Evolutionary conservation across 495 filamentous ascomycete genomes (phyloP), one percentile per base, ranked within the genome.

Genomic region (Extremus antarcticus): DNA sequence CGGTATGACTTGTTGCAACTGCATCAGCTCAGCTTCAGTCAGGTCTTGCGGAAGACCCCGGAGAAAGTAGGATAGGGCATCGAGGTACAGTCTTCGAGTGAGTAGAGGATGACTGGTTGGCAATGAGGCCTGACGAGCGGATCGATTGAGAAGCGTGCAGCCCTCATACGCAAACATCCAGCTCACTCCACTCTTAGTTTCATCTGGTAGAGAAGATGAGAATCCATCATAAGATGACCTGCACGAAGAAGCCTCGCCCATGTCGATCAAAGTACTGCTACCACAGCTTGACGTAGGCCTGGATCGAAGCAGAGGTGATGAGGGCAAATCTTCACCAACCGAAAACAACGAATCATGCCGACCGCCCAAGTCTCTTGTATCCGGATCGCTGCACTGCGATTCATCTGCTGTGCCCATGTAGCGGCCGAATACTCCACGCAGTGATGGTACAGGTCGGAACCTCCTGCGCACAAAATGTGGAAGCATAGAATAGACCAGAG

Each of bases 11-110:
- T 35, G 29, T 13, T 35, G 29, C 7, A 35, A 13, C 13, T 35
- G 29, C 29, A 35, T 7, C 4, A 35, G 7, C 29, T 35, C 29
- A 35, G 4, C 29, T 35, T 64, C 59, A 2, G 73, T 78, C 13
- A 90, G 64, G 53, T 86, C 73, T 0, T 62, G 47, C 0, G 87
- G 86, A 0, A 90, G 72, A 0, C 78, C 85, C 48, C 77, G 76
- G 1, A 88, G 75, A 2, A 89, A 71, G 63, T 87, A 87, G 7
- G 76, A 71, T 7, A 86, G 52, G 41, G 81, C 78, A 61, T 82
- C 76, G 22, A 90, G 70, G 64, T 86, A 89, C 0, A 86, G 72
- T 17, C 79, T 76, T n/a, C 85, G 75, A 41, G 77, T 76, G 25
- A 85, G 76, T 0, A 45, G 65, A 13, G 49, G 58, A 48, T 66